Percentiles rank a stretch among this genome's conserved stretches.
phyloP scores from a whole-genome alignment of 1,284 basidiomycete genomes.

The Pseudozyma pruni region DNA sequence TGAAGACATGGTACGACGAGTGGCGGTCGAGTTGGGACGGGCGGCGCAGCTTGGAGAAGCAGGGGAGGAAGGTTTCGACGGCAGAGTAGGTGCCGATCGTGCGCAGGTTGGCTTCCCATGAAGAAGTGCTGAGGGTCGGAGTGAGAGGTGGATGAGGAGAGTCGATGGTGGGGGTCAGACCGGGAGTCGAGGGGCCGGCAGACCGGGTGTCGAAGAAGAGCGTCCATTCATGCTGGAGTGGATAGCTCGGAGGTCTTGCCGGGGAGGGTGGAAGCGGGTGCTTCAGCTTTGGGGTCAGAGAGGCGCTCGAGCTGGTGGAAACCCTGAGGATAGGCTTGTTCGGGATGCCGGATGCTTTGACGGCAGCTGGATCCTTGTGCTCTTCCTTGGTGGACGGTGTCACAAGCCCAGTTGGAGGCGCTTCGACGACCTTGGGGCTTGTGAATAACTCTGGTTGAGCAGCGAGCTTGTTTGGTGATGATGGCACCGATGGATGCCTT shows the following conservation, averaged over 20 bases:
- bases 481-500: neutral
- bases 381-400: neutral
- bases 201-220: conserved; percentile 79
- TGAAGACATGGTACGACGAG: conserved; percentile 94
- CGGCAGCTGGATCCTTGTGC: neutral
- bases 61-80: conserved; percentile 88
- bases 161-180: conserved; percentile 76
- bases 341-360: neutral
- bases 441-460: neutral
- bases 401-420: neutral
- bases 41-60: conserved; percentile 92
- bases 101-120: conserved; percentile 56
- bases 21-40: conserved; percentile 86
- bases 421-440: neutral
- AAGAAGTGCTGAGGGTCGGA: conserved; percentile 16
- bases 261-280: conserved; percentile 18
- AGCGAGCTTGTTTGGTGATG: conserved; percentile 15
- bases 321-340: conserved; percentile 2
- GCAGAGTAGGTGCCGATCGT: conserved; percentile 57
- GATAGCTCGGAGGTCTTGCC: conserved; percentile 70
- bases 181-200: conserved; percentile 6
- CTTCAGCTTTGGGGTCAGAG: neutral
- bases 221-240: conserved; percentile 85
- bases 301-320: neutral
- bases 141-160: conserved; percentile 82